These are phyloP conservation scores for Henckelia pumila DNA, from an alignment of 257 asterid species.

Conservation along the genomic window DNA sequence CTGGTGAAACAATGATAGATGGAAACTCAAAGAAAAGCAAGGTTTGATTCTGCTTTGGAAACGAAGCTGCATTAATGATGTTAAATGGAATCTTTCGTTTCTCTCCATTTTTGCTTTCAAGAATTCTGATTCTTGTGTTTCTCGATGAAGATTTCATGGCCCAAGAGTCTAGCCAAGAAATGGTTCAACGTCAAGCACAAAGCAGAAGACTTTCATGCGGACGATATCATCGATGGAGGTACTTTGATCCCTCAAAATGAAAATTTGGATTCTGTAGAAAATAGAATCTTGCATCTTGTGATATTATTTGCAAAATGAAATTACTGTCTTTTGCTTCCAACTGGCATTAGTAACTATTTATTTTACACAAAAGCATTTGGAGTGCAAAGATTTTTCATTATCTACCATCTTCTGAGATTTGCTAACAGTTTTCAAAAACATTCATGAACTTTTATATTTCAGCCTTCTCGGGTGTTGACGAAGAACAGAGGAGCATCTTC, in stretches of 20 bases:
- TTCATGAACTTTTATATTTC: slow-evolving; percentile 32
- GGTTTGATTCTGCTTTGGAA: slow-evolving; percentile 39
- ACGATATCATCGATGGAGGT: slow-evolving; percentile 64
- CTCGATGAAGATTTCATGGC: slow-evolving; percentile 69
- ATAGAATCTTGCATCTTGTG: slow-evolving; percentile 20
- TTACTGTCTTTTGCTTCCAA: slow-evolving; percentile 2
- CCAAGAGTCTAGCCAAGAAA: slow-evolving; percentile 87
- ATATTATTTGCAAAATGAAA: slow-evolving; percentile 21
- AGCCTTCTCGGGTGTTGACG: slow-evolving; percentile 87
- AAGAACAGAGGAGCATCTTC: slow-evolving; percentile 80
- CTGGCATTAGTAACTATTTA: slow-evolving; percentile 27
- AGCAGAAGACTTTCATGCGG: slow-evolving; percentile 88
- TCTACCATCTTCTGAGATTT: slow-evolving; percentile 36
- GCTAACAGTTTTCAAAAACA: slow-evolving; percentile 33
- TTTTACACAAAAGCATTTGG: slow-evolving; percentile 25
- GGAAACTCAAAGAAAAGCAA: slow-evolving; percentile 76
- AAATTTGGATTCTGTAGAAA: slow-evolving; percentile 27
- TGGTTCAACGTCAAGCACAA: slow-evolving; percentile 84
- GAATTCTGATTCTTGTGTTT: slow-evolving; percentile 34
- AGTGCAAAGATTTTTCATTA: slow-evolving; percentile 24
- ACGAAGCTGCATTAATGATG: slow-evolving; percentile 30
- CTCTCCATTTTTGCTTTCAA: slow-evolving; percentile 29
- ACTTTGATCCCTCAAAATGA: slow-evolving; percentile 27
- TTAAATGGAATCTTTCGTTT: slow-evolving; percentile 33
- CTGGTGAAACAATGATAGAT: slow-evolving; percentile 84